Conservation (phyloP, 768 basidiomycete species). For the Boletus sensibilis region DNA sequence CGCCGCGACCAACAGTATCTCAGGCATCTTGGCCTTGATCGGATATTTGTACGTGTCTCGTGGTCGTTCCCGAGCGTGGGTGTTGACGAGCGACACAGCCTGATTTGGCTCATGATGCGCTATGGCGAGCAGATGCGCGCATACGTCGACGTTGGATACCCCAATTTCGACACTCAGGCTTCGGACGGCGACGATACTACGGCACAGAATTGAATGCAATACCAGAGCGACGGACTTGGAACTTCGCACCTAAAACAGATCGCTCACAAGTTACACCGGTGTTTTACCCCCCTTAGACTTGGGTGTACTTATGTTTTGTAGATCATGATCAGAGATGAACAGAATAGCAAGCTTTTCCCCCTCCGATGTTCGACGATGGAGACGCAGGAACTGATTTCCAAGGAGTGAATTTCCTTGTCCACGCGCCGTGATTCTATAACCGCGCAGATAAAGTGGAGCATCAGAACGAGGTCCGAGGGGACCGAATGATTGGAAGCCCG, state of each 20-base stretch:
- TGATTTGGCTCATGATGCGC: constrained; percentile 51
- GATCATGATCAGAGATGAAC: neutral
- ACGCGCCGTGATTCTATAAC: neutral
- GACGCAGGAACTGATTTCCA: neutral
- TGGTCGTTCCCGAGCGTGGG: neutral
- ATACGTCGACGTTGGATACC: constrained; percentile 57
- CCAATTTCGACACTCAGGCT: constrained; percentile 23
- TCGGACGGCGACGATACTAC: neutral
- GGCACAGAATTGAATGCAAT: neutral
- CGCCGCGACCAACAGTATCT: constrained; percentile 44
- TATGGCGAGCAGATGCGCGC: constrained; percentile 59
- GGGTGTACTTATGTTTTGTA: neutral
- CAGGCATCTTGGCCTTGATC: constrained; percentile 46
- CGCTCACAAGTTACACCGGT: too few relatives aligned
- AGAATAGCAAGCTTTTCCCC: neutral
- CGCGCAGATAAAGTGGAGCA: neutral
- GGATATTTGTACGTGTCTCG: constrained; percentile 50
- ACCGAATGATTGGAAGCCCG: neutral
- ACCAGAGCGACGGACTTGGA: neutral
- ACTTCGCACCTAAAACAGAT: neutral
- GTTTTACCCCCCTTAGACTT: neutral
- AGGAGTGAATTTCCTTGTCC: too few relatives aligned
- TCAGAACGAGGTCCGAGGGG: neutral
- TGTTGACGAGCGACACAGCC: constrained; percentile 32
- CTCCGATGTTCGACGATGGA: neutral